Evolutionary conservation across 1,139 yeast genomes (phyloP).

Genomic region (Pichia sp.): DNA sequence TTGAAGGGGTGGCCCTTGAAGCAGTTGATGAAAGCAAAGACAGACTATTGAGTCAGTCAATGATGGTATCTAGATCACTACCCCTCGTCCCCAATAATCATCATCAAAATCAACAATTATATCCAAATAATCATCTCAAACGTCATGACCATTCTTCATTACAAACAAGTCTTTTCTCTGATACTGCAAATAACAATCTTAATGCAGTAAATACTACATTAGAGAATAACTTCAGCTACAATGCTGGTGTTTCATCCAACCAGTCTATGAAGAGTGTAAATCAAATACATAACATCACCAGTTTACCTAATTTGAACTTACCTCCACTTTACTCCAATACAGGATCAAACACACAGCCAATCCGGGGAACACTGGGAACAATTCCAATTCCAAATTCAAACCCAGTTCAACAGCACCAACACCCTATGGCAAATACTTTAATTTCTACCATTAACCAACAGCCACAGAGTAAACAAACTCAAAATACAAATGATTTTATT

Average conservation of each 20-base stretch:
- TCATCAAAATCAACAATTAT: neutral
- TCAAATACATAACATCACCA: too few species aligned
- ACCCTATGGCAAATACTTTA: slow-evolving; percentile 2
- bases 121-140: too few species aligned
- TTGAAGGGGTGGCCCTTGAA: slow-evolving; percentile 36
- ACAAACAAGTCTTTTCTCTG: too few species aligned
- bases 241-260: too few species aligned
- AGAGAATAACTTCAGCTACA: too few species aligned
- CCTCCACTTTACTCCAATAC: neutral
- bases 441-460: neutral
- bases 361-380: too few species aligned
- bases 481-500: too few species aligned
- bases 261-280: too few species aligned
- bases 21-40: neutral
- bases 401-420: slow-evolving; percentile 24
- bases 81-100: neutral
- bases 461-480: neutral
- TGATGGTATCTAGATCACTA: neutral
- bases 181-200: too few species aligned
- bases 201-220: too few species aligned
- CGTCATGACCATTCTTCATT: too few species aligned
- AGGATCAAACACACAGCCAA: neutral
- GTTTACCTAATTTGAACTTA: too few species aligned
- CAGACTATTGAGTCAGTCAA: neutral
- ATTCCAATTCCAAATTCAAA: slow-evolving; percentile 16